Evolutionary conservation across 1,284 basidiomycete genomes (phyloP).

Genomic region (Grifola frondosa): DNA sequence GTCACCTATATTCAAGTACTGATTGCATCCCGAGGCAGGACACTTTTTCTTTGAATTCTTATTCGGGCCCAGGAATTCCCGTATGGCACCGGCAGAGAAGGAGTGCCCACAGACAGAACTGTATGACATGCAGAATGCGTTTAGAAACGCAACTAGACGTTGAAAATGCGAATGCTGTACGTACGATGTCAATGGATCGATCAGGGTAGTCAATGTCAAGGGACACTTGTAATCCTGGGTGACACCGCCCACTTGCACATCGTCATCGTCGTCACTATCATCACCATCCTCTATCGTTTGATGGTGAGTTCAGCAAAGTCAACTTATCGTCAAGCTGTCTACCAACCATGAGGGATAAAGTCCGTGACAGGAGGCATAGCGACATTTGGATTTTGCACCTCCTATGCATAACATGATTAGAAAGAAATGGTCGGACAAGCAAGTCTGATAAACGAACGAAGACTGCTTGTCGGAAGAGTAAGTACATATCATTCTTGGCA

Average conservation of each 20-base stretch:
- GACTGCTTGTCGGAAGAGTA: conserved; percentile 61
- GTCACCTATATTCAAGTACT: conserved; percentile 50
- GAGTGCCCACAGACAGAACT: conserved; percentile 71
- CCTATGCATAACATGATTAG: conserved; percentile 39
- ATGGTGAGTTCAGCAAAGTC: conserved; percentile 4
- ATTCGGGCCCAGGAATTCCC: conserved; percentile 46
- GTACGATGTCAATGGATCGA: conserved; percentile 75
- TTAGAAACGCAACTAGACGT: conserved; percentile 1
- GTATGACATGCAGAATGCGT: conserved; percentile 9
- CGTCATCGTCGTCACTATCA: conserved; percentile 73
- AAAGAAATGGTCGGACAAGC: neutral
- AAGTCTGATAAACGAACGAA: conserved; percentile 51
- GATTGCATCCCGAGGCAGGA: conserved; percentile 69
- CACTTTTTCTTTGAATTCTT: conserved; percentile 46
- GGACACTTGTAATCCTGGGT: conserved; percentile 83
- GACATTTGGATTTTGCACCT: conserved; percentile 61
- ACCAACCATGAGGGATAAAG: conserved; percentile 66
- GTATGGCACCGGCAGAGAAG: conserved; percentile 64
- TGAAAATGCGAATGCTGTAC: conserved; percentile 29
- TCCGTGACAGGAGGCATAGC: conserved; percentile 78
- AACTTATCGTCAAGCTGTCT: neutral
- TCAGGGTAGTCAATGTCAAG: conserved; percentile 61
- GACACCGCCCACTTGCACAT: conserved; percentile 81
- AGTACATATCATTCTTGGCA: conserved; percentile 59
- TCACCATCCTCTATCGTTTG: conserved; percentile 63